Conservation (phyloP, 352 stramenopile species). For the Phytophthora pini region DNA sequence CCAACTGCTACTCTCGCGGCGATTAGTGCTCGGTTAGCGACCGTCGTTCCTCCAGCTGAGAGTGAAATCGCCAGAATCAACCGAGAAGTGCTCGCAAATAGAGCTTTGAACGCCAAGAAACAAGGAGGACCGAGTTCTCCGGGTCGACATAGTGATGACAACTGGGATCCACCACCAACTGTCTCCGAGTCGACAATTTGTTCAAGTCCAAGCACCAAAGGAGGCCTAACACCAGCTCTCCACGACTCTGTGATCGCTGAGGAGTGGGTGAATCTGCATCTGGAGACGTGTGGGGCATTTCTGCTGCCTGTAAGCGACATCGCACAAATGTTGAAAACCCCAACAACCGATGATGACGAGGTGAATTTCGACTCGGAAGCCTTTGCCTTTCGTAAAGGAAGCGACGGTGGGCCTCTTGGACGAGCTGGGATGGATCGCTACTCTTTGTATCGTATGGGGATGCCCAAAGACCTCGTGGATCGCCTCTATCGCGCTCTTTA, state of each 20-base stretch:
- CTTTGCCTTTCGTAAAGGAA: slow-evolving; percentile 56
- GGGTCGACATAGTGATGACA: not conserved
- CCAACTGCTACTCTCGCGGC: slow-evolving; percentile 53
- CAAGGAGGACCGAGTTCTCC: slow-evolving; percentile 13
- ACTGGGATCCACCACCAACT: not conserved
- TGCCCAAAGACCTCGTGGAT: slow-evolving; percentile 82
- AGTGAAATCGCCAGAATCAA: slow-evolving; percentile 80
- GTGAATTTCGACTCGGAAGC: slow-evolving; percentile 43
- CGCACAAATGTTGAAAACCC: slow-evolving; percentile 10
- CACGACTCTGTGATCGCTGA: slow-evolving; percentile 78
- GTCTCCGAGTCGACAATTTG: slow-evolving; percentile 3
- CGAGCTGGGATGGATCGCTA: slow-evolving; percentile 74
- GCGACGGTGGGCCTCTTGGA: slow-evolving; percentile 48
- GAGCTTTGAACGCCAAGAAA: slow-evolving; percentile 28
- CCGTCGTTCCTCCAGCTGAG: slow-evolving; percentile 62
- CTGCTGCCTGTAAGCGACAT: slow-evolving; percentile 63
- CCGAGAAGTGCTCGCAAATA: slow-evolving; percentile 44
- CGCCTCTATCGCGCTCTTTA: slow-evolving; percentile 83
- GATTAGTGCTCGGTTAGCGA: slow-evolving; percentile 66
- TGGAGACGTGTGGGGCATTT: slow-evolving; percentile 62
- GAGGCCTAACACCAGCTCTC: slow-evolving; percentile 41
- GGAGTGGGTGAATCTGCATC: slow-evolving; percentile 81
- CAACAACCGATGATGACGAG: slow-evolving; percentile 34
- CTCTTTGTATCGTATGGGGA: slow-evolving; percentile 74
- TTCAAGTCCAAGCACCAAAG: slow-evolving; percentile 30